phyloP scores from a whole-genome alignment of 176 grass and related monocot species.

The Cymbopogon citratus region DNA sequence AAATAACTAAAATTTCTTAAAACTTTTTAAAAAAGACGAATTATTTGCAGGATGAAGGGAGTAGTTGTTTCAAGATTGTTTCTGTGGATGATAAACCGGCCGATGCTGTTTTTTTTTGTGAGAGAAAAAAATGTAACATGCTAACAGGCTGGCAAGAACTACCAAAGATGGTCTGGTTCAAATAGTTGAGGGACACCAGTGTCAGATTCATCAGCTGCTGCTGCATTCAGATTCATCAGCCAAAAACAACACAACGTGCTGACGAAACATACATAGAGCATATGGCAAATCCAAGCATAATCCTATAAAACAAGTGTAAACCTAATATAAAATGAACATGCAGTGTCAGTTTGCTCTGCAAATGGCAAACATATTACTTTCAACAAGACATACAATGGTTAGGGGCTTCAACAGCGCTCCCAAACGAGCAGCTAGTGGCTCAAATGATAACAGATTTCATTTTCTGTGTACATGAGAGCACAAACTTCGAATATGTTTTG shows the following conservation, averaged over 20 bases:
- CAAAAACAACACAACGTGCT: neutral
- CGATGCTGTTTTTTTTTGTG: no score
- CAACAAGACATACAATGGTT: constrained; percentile 33
- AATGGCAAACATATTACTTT: constrained; percentile 9
- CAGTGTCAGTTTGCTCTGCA: neutral
- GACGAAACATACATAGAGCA: neutral
- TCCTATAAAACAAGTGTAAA: neutral
- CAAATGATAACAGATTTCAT: constrained; percentile 27
- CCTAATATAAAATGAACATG: neutral
- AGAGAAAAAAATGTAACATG: no score
- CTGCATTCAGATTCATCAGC: neutral
- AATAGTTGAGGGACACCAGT: neutral
- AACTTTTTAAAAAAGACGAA: no score
- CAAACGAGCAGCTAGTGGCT: constrained; percentile 3
- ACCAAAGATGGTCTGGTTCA: neutral
- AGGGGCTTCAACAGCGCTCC: constrained; percentile 22
- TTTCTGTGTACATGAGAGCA: constrained; percentile 34
- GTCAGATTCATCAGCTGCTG: neutral
- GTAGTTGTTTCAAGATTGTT: no score
- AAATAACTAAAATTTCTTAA: no score
- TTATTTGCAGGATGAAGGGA: no score
- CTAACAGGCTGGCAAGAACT: neutral
- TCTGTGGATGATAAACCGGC: no score
- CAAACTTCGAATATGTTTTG: constrained; percentile 18
- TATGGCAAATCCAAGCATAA: neutral